phyloP scores from a whole-genome alignment of 2,329 filamentous ascomycete genomes.

The Microcyclosporella mali region DNA sequence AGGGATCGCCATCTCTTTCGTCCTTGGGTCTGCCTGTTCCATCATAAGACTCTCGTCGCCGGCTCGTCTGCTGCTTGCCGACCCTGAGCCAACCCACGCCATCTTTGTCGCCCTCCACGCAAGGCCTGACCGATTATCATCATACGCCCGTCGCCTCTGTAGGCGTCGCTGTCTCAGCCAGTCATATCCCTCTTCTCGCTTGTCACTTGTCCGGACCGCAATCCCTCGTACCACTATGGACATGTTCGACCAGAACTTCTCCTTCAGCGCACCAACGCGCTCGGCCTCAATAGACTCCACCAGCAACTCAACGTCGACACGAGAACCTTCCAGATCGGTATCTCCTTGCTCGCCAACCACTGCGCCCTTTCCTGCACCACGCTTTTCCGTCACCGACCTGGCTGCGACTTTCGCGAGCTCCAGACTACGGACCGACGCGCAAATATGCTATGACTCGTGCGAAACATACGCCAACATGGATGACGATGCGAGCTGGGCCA shows the following conservation, averaged over 20 bases:
- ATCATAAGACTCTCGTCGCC: no score
- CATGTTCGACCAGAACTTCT: conserved; percentile 30
- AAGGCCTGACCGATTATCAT: no score
- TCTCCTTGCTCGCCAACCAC: conserved; percentile 28
- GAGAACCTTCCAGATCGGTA: conserved; percentile 26
- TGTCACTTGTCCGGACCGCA: no score
- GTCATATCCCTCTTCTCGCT: no score
- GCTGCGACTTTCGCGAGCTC: conserved; percentile 25
- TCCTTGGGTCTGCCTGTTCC: no score
- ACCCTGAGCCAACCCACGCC: no score
- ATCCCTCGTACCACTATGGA: conserved; percentile 1
- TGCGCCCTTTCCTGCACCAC: conserved; percentile 18
- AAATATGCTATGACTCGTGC: conserved; percentile 31
- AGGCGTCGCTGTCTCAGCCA: no score
- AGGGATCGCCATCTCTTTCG: no score
- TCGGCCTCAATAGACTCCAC: conserved; percentile 25
- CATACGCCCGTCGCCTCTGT: no score
- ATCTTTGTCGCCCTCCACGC: no score
- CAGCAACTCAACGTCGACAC: conserved; percentile 15
- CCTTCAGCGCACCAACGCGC: conserved; percentile 21
- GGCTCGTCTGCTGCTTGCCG: no score
- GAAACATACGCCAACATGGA: conserved; percentile 28
- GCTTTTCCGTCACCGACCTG: conserved; percentile 29
- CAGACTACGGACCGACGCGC: conserved; percentile 23
- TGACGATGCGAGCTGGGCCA: conserved; percentile 28